Evolutionary conservation across 2,329 filamentous ascomycete genomes (phyloP).

Genomic region (Aspergillus puulaauensis): DNA sequence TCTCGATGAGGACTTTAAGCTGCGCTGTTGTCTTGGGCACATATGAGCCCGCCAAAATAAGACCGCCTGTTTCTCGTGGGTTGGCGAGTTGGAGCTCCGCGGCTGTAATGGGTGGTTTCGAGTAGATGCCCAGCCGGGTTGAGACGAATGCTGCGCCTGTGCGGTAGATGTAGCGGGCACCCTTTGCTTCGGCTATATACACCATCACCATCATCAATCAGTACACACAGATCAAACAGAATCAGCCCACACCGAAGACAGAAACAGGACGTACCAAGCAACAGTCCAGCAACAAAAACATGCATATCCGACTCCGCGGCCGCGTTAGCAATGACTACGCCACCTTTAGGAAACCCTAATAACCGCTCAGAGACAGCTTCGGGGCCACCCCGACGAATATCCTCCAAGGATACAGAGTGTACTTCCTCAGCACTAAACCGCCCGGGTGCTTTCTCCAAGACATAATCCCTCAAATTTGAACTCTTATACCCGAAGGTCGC

Average conservation of each 20-base stretch:
- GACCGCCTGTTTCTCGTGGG: conserved; percentile 42
- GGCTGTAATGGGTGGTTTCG: conserved; percentile 52
- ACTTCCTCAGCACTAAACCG: conserved; percentile 41
- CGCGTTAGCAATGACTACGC: conserved; percentile 54
- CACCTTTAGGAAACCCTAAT: conserved; percentile 33
- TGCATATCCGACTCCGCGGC: conserved; percentile 57
- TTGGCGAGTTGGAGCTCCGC: conserved; percentile 42
- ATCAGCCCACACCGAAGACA: neutral
- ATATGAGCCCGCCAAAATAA: conserved; percentile 59
- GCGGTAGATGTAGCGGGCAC: conserved; percentile 46
- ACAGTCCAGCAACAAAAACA: conserved; percentile 52
- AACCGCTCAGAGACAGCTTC: conserved; percentile 45
- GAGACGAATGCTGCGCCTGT: conserved; percentile 51
- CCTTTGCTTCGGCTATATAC: conserved; percentile 29
- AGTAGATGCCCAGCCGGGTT: conserved; percentile 53
- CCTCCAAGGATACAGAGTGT: conserved; percentile 46
- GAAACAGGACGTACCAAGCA: conserved; percentile 31
- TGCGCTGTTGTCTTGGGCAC: conserved; percentile 61
- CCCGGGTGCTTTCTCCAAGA: conserved; percentile 54
- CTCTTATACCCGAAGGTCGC: conserved; percentile 58
- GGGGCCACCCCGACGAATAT: conserved; percentile 50
- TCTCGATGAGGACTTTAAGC: conserved; percentile 43
- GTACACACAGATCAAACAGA: neutral
- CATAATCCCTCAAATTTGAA: conserved; percentile 54
- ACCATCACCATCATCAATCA: neutral